Percentiles rank a stretch among this genome's conserved stretches.
These are phyloP conservation scores for Lichtheimia hyalospora DNA, from an alignment of 371 early-diverging fungal species.

Conservation along the genomic window DNA sequence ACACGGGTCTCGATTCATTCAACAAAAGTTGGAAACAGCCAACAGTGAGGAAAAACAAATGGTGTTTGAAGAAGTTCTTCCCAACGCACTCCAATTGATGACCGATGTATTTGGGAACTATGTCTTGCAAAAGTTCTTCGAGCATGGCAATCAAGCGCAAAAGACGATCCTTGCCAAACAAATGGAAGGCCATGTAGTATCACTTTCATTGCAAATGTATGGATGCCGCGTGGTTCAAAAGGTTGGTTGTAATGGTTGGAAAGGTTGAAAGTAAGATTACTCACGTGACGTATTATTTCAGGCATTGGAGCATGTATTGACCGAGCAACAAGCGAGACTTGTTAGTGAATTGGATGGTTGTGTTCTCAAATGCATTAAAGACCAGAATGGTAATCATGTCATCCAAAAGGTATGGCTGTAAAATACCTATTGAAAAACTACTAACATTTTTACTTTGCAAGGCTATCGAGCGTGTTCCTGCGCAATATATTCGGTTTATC, in stretches of 20 bases:
- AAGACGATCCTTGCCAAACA: constrained; percentile 85
- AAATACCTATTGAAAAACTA: neutral
- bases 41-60: constrained; percentile 94
- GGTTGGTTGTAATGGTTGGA: constrained; percentile 8
- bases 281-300: neutral
- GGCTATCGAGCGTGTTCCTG: constrained; percentile 96
- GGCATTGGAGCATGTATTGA: constrained; percentile 92
- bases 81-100: constrained; percentile 93
- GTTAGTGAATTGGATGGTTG: constrained; percentile 94
- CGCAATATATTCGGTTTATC: constrained; percentile 93
- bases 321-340: constrained; percentile 89
- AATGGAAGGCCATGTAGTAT: constrained; percentile 94
- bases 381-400: constrained; percentile 99
- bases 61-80: constrained; percentile 96
- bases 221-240: constrained; percentile 99
- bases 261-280: neutral
- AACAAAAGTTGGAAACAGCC: constrained; percentile 97
- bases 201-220: constrained; percentile 99
- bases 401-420: constrained; percentile 83
- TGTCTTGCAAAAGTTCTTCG: constrained; percentile 99
- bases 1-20: constrained; percentile 99
- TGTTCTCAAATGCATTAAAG: constrained; percentile 97
- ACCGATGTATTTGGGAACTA: constrained; percentile 99
- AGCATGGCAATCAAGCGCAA: constrained; percentile 88
- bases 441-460: neutral